These are phyloP conservation scores for Hortaea werneckii DNA, from an alignment of 2,329 filamentous ascomycete genomes.

Conservation along the genomic window DNA sequence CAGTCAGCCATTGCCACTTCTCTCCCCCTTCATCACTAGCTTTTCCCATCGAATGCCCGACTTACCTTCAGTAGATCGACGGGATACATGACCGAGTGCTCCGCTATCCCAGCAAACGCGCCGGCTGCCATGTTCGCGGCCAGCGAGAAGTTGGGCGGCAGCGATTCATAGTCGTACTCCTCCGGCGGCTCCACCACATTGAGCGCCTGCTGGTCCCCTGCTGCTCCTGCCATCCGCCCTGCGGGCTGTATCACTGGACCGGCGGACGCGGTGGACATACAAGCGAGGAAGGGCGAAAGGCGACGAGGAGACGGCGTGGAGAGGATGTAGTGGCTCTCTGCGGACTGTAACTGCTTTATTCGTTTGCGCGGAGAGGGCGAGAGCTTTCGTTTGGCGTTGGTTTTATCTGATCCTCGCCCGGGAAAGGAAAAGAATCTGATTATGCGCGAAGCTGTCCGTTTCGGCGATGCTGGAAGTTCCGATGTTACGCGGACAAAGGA, in stretches of 20 bases:
- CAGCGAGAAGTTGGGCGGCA: constrained; percentile 90
- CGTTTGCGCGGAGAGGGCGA: too few species aligned
- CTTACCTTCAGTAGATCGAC: constrained; percentile 93
- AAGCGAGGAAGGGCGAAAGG: neutral
- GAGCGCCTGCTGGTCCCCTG: constrained; percentile 19
- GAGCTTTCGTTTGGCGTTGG: too few species aligned
- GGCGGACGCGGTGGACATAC: constrained; percentile 8
- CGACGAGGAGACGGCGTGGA: too few species aligned
- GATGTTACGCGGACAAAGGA: too few species aligned
- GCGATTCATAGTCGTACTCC: constrained; percentile 63
- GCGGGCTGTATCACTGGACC: constrained; percentile 9
- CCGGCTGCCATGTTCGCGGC: constrained; percentile 91
- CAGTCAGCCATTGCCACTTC: constrained; percentile 1
- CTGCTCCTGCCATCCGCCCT: constrained; percentile 15
- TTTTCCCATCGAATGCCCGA: neutral
- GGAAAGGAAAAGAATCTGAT: too few species aligned
- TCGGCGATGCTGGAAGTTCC: too few species aligned
- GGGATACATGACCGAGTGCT: constrained; percentile 98
- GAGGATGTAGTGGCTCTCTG: too few species aligned
- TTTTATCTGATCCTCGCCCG: too few species aligned
- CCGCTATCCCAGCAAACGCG: constrained; percentile 92
- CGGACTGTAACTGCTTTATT: too few species aligned
- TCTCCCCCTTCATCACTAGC: neutral
- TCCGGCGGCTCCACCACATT: constrained; percentile 22
- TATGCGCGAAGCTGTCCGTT: too few species aligned